Base-by-base conservation (phyloP, 257 asterid genomes). In the Salvia splendens region DNA sequence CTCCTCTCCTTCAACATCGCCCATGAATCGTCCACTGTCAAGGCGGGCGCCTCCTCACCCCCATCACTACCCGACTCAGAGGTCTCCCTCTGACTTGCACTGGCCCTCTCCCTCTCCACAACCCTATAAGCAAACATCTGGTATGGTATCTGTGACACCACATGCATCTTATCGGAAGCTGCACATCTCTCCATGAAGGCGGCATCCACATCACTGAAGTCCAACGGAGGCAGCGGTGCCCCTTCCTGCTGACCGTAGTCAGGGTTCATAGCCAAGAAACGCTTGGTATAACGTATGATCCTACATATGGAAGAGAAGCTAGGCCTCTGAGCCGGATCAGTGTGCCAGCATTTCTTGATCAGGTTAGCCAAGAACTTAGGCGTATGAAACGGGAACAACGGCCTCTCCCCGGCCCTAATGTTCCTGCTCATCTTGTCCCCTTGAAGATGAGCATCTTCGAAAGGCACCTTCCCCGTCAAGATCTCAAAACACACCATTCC, bases 401-500 rank as follows among this genome's bases (percentile, higher is more conserved):
- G 98, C 74, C 98, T 82, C 73, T 92, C 97, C 8, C 98, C 98
- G 24, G 93, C 88, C 61, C 89, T 80, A 30, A 92, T 82, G 68
- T 92, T 92, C 12, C 92, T 73, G 50, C 96, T 78, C 98, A 87
- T 85, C 75, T 87, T 89, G 5, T 92, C 96, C 30, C 98, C 97
- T 71, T 87, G 97, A 3, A 89, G 82, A 75, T 89, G 98, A 5
- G 86, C 61, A 32, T 92, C 97, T 28, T 92, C 97, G 8, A 89
- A 92, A 0, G 98, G 97, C 64, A 89, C 95, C 75, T 92, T 92
- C 38, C 98, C 98, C 0, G 97, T 86, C 70, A 92, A 50, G 40
- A 92, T 73, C 81, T 92, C 91, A 16, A 92, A 92, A 48, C 95
- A 92, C 10, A 92, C 80, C 97, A 92, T 92, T 15, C 94, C 98